Evolutionary conservation across 2,329 filamentous ascomycete species (phyloP).

Genomic region (Colletotrichum agaves): DNA sequence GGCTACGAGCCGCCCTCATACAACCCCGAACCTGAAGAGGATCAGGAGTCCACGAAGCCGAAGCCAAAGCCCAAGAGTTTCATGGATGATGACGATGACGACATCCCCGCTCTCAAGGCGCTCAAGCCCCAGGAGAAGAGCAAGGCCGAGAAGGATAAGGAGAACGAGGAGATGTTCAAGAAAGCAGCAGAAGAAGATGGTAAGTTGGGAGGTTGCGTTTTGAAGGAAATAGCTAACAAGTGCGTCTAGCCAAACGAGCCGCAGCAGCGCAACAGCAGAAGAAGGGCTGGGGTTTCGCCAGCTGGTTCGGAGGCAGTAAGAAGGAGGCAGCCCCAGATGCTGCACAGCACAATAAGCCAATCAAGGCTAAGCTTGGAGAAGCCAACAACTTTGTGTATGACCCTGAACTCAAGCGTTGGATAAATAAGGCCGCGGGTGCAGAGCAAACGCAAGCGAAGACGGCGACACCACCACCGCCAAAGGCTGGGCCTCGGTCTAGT

Average conservation of each 20-base stretch:
- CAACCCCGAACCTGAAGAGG: slow-evolving; percentile 60
- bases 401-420: slow-evolving; percentile 95
- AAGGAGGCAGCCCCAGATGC: slow-evolving; percentile 63
- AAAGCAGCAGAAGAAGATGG: slow-evolving; percentile 83
- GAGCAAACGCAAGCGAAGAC: slow-evolving; percentile 68
- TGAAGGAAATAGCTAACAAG: slow-evolving; percentile 36
- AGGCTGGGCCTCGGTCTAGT: slow-evolving; percentile 64
- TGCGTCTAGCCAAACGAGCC: slow-evolving; percentile 67
- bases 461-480: slow-evolving; percentile 84
- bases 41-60: slow-evolving; percentile 61
- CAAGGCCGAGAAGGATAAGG: slow-evolving; percentile 76
- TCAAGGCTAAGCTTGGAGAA: slow-evolving; percentile 93
- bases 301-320: slow-evolving; percentile 81
- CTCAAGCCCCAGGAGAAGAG: slow-evolving; percentile 65
- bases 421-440: slow-evolving; percentile 90
- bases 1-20: slow-evolving; percentile 68
- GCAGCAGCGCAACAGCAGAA: slow-evolving; percentile 60
- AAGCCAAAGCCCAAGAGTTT: slow-evolving; percentile 80
- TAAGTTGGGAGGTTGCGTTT: slow-evolving; percentile 49
- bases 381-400: slow-evolving; percentile 94
- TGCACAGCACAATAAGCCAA: slow-evolving; percentile 67
- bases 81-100: slow-evolving; percentile 84
- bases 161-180: slow-evolving; percentile 86
- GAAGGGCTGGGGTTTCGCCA: slow-evolving; percentile 82
- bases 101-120: slow-evolving; percentile 62